Conservation (phyloP, 176 grass and related monocot genomes). For the Guadua angustifolia region DNA sequence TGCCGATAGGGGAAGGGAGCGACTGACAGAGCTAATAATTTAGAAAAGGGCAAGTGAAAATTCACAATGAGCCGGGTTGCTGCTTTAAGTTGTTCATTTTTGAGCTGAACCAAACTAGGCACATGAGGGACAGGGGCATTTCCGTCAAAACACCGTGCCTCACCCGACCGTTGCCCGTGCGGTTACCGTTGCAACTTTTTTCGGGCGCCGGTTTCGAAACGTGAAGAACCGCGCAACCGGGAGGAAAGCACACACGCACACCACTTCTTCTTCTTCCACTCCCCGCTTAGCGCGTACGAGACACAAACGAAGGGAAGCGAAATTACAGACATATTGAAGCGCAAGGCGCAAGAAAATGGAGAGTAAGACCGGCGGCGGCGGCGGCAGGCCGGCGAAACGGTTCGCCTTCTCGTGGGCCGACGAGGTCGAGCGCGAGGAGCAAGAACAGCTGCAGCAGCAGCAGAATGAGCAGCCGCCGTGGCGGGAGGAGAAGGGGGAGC, state of each 20-base stretch:
- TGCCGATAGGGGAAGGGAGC: too few species aligned
- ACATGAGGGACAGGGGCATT: not conserved
- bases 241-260: not conserved
- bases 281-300: not conserved
- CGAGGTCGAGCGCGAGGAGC: constrained; percentile 50
- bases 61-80: not conserved
- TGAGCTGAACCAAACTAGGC: not conserved
- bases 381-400: constrained; percentile 12
- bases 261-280: not conserved
- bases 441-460: too few species aligned
- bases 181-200: constrained; percentile 30
- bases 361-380: constrained; percentile 8
- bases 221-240: not conserved
- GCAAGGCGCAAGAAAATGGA: not conserved
- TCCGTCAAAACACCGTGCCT: not conserved
- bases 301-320: not conserved
- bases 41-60: not conserved
- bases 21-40: not conserved
- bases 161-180: constrained; percentile 10
- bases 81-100: not conserved
- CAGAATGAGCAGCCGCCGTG: too few species aligned
- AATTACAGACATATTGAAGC: not conserved
- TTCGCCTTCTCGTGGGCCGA: constrained; percentile 80
- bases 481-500: too few species aligned
- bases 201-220: not conserved